Evolutionary conservation across 768 basidiomycete genomes (phyloP), one percentile per base, ranked within the genome.

Genomic region (Hericium rajendrae): DNA sequence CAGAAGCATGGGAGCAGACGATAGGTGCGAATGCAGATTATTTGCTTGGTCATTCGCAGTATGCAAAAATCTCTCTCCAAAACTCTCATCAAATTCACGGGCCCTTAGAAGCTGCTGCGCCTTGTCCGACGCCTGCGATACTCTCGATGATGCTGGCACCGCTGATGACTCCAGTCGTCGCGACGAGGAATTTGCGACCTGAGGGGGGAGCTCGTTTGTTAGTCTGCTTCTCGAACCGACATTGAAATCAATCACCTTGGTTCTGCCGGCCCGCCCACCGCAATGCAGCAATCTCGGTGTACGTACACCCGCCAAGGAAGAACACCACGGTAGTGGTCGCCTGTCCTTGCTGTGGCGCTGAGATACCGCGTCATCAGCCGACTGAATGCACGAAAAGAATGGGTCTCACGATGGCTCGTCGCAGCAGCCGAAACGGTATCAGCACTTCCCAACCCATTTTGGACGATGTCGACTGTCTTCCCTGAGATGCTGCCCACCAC

Each of bases 241-340:
- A 32, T 57, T 39, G 38, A 63, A 55, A 54, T 12, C 58, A 3
- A 71, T 26, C 65, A 83, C 92, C 94, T 78, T 79, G 81, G 62
- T 86, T 87, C 69, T 93, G 92, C 63, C 85, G 81, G 56, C 84
- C 80, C 66, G 95, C 86, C 92, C 93, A 97, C 68, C 97, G 78
- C 62, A 99, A 69, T 6, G 95, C 95, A 39, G 97, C 86, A 58
- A 98, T 93, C 74, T 98, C 97, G 9, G 95, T 95, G 65, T 91
- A 97, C 12, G 97, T 99, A 69, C 94, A 94, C 4, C 95, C 97
- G 26, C 97, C 97, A 37, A 98, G 72, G 81, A 98, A 97, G 73
- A 97, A 97, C 10, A 99, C 89, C 16, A 95, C 81, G 2, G 93
- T 95, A 5, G 87, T 95, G 8, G 84, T 88, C 2, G 80, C 73